phyloP scores from a whole-genome alignment of 2,329 filamentous ascomycete species.

The Aspergillus persii region DNA sequence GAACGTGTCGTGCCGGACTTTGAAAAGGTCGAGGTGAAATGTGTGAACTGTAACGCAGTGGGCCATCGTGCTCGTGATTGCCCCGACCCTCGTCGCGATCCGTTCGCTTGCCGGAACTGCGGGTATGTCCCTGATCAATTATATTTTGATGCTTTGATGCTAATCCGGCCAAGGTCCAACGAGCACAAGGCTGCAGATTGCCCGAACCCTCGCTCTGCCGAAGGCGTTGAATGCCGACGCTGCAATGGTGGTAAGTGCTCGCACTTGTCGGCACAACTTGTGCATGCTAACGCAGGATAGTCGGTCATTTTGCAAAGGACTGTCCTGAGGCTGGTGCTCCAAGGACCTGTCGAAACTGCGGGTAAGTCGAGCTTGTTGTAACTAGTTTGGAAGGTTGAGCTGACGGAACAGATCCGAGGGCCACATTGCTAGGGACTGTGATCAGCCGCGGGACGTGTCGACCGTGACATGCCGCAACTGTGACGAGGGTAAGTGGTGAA shows the following conservation, averaged over 20 bases:
- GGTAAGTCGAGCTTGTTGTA: constrained; percentile 27
- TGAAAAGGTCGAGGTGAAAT: constrained; percentile 48
- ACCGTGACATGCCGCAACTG: constrained; percentile 47
- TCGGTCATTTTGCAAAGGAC: constrained; percentile 48
- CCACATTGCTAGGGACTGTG: constrained; percentile 44
- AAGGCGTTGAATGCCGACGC: constrained; percentile 45
- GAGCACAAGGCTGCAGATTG: constrained; percentile 52
- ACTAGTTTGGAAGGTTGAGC: neutral
- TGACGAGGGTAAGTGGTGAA: constrained; percentile 34
- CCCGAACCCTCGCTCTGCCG: constrained; percentile 44
- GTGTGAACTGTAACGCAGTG: constrained; percentile 47
- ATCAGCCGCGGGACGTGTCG: constrained; percentile 40
- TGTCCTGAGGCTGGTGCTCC: constrained; percentile 38
- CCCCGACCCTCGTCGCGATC: constrained; percentile 35
- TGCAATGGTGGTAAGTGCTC: constrained; percentile 39
- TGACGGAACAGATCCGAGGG: constrained; percentile 37
- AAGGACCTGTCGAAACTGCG: constrained; percentile 46
- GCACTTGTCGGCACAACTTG: neutral
- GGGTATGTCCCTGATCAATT: constrained; percentile 32
- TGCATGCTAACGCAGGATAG: constrained; percentile 19
- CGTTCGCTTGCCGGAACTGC: constrained; percentile 53
- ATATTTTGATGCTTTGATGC: constrained; percentile 15
- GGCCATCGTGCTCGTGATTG: constrained; percentile 53
- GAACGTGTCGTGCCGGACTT: constrained; percentile 35
- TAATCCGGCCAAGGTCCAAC: constrained; percentile 24